These are phyloP conservation scores for Phalaenopsis equestris DNA, from an alignment of 106 monocot species.

Conservation along the genomic window DNA sequence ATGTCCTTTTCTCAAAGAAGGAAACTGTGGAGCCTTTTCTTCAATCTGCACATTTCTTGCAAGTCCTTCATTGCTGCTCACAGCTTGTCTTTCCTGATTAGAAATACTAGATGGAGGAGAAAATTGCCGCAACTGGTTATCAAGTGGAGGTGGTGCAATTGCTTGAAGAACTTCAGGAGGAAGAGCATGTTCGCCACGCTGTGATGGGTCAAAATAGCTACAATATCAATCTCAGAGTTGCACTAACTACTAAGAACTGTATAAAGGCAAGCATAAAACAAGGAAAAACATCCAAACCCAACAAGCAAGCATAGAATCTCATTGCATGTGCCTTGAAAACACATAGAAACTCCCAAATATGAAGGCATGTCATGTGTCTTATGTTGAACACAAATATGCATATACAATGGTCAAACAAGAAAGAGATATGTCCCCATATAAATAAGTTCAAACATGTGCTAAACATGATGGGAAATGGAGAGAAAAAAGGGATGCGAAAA, in stretches of 20 bases:
- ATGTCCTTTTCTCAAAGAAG: constrained; percentile 23
- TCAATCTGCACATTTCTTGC: constrained; percentile 23
- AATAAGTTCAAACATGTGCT: neutral
- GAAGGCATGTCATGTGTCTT: neutral
- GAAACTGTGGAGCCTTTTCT: constrained; percentile 20
- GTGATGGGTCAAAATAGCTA: constrained; percentile 1
- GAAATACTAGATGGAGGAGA: constrained; percentile 8
- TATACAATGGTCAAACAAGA: neutral
- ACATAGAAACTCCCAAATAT: neutral
- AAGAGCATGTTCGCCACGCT: constrained; percentile 75
- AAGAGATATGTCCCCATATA: neutral
- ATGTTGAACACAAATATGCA: neutral
- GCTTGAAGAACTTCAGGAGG: constrained; percentile 78
- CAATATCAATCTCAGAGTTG: neutral
- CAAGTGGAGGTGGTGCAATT: constrained; percentile 63
- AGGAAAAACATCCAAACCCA: neutral
- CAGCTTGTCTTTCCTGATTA: constrained; percentile 28
- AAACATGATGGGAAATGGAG: neutral
- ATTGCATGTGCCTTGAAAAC: neutral
- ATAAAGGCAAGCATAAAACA: neutral
- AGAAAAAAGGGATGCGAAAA: neutral
- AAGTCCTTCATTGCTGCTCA: constrained; percentile 36
- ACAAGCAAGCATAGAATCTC: neutral
- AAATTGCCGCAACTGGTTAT: constrained; percentile 31
- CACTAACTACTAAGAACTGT: neutral